Conservation (phyloP, 371 early-diverging fungal species). For the Syncephalastrum racemosum region DNA sequence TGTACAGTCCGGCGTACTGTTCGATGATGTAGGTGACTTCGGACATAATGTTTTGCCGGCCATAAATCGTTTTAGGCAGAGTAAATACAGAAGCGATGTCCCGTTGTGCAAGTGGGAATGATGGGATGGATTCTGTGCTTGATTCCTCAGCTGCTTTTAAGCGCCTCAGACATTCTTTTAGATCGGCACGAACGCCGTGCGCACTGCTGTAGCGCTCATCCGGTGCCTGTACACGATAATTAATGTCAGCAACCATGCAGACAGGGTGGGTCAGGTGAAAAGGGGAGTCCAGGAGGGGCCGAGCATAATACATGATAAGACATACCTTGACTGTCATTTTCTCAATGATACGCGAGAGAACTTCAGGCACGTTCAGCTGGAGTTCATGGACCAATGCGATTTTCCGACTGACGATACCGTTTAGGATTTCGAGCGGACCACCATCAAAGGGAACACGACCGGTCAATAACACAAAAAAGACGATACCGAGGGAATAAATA, state of each 20-base stretch:
- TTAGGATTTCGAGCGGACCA: constrained; percentile 54
- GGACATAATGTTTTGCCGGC: constrained; percentile 36
- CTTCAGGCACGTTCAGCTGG: constrained; percentile 50
- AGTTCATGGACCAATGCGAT: constrained; percentile 44
- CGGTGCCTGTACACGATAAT: constrained; percentile 41
- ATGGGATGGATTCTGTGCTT: constrained; percentile 29
- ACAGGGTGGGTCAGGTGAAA: not conserved
- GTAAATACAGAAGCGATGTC: constrained; percentile 50
- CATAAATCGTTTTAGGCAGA: constrained; percentile 41
- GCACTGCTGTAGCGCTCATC: constrained; percentile 59
- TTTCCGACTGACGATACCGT: constrained; percentile 50
- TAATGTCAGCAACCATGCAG: not conserved
- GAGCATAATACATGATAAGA: not conserved
- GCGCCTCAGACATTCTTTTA: constrained; percentile 45
- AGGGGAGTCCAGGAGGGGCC: not conserved
- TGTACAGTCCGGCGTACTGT: constrained; percentile 32
- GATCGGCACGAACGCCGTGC: constrained; percentile 53
- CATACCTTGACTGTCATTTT: constrained; percentile 60
- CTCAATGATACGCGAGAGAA: constrained; percentile 47
- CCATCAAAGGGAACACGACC: constrained; percentile 54
- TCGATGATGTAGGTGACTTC: constrained; percentile 41
- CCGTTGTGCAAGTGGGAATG: constrained; percentile 39
- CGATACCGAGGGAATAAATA: constrained; percentile 55
- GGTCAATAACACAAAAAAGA: constrained; percentile 52
- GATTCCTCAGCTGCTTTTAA: constrained; percentile 27